Evolutionary conservation across 1,284 basidiomycete genomes (phyloP).

Genomic region (Microbotryum silenes-acaulis): DNA sequence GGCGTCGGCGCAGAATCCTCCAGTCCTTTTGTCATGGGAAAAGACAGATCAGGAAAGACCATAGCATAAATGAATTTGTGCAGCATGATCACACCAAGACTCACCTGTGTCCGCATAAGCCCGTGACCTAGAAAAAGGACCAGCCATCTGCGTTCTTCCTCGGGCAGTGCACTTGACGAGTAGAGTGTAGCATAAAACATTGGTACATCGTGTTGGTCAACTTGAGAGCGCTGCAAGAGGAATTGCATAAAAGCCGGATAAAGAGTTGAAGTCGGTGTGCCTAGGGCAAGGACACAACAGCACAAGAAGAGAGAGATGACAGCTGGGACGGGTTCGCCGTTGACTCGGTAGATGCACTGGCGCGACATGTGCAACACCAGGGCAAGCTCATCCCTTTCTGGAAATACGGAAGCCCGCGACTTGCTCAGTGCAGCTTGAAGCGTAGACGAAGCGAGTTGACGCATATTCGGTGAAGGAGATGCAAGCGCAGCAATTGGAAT

Average conservation of each 20-base stretch:
- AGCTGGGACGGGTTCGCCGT: constrained; percentile 24
- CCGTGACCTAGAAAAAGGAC: constrained; percentile 24
- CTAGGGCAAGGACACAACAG: constrained; percentile 18
- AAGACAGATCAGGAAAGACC: not conserved
- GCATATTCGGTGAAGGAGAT: constrained; percentile 1
- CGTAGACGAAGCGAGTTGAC: constrained; percentile 14
- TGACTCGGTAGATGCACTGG: constrained; percentile 20
- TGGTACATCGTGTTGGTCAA: constrained; percentile 29
- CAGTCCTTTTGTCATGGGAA: constrained; percentile 16
- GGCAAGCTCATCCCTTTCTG: constrained; percentile 27
- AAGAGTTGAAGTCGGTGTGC: constrained; percentile 19
- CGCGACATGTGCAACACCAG: constrained; percentile 25
- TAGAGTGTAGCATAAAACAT: constrained; percentile 30
- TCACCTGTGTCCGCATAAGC: constrained; percentile 23
- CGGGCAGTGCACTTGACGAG: constrained; percentile 21
- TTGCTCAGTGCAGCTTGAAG: constrained; percentile 9
- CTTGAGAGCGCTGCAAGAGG: constrained; percentile 26
- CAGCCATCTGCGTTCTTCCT: constrained; percentile 26
- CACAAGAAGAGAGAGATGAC: constrained; percentile 31
- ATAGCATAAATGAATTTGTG: too few relatives aligned
- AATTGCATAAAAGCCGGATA: constrained; percentile 28
- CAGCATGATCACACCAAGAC: not conserved
- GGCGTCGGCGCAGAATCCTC: constrained; percentile 30
- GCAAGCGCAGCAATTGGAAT: constrained; percentile 18
- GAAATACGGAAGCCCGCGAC: constrained; percentile 17